Percentiles rank a stretch among this genome's conserved stretches.
phyloP scores from a whole-genome alignment of 2,329 filamentous ascomycete genomes.

The Diaporthe citrichinensis region DNA sequence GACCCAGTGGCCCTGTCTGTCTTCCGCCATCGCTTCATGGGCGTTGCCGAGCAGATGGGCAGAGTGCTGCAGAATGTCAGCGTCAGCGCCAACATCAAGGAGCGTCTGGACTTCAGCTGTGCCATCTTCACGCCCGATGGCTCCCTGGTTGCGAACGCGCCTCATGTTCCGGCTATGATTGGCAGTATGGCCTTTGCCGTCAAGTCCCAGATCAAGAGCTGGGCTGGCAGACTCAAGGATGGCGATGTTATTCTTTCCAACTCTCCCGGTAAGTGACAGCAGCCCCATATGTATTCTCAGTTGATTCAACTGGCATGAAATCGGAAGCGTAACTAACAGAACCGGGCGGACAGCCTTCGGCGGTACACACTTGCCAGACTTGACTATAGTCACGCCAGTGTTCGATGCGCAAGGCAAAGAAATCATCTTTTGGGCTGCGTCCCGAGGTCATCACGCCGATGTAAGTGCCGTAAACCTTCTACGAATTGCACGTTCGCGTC shows the following conservation, averaged over 20 bases:
- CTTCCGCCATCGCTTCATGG: slow-evolving; percentile 70
- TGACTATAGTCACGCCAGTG: slow-evolving; percentile 57
- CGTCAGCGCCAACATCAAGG: slow-evolving; percentile 63
- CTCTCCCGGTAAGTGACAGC: slow-evolving; percentile 48
- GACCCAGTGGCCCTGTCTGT: slow-evolving; percentile 56
- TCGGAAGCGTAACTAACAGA: neutral
- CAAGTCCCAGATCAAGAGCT: slow-evolving; percentile 53
- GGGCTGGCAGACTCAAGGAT: slow-evolving; percentile 50
- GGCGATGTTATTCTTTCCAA: slow-evolving; percentile 58
- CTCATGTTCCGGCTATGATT: slow-evolving; percentile 57
- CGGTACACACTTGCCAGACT: slow-evolving; percentile 56
- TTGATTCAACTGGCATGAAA: neutral
- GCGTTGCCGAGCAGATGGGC: slow-evolving; percentile 72
- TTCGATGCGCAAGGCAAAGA: slow-evolving; percentile 46
- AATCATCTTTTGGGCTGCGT: slow-evolving; percentile 56
- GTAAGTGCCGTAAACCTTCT: neutral
- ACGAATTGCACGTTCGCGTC: rapidly evolving
- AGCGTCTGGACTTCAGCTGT: slow-evolving; percentile 59
- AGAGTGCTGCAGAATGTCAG: slow-evolving; percentile 68
- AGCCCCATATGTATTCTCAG: neutral
- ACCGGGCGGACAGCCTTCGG: slow-evolving; percentile 45
- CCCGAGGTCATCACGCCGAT: slow-evolving; percentile 55
- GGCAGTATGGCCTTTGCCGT: slow-evolving; percentile 58
- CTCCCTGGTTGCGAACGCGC: slow-evolving; percentile 56
- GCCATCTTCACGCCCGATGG: slow-evolving; percentile 58